These are phyloP conservation scores for Maudiozyma pseudohumilis DNA, from an alignment of 805 yeast species.

Conservation along the genomic window DNA sequence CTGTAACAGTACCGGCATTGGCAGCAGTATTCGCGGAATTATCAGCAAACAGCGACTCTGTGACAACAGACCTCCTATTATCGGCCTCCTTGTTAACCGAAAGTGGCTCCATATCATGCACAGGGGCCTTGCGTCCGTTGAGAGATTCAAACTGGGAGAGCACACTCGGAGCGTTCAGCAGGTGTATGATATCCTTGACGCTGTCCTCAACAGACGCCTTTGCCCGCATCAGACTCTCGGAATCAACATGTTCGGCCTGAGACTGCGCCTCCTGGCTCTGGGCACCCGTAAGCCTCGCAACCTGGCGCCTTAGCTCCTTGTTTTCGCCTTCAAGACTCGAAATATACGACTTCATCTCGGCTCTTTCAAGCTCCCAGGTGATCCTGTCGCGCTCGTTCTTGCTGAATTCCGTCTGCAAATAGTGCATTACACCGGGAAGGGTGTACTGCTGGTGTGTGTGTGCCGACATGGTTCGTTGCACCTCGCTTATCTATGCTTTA, in stretches of 20 bases:
- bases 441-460: slow-evolving; percentile 21
- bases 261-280: background rate
- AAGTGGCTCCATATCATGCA: slow-evolving; percentile 20
- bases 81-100: slow-evolving; percentile 12
- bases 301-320: slow-evolving; percentile 25
- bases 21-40: background rate
- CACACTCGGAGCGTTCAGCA: slow-evolving; percentile 24
- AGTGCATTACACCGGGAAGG: slow-evolving; percentile 49
- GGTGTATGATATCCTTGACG: slow-evolving; percentile 27
- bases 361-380: slow-evolving; percentile 50
- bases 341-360: slow-evolving; percentile 47
- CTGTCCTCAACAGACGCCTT: slow-evolving; percentile 25
- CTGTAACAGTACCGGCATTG: no score
- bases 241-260: background rate
- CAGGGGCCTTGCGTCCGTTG: slow-evolving; percentile 11
- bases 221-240: slow-evolving; percentile 14
- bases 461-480: slow-evolving; percentile 1
- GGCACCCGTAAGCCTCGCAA: slow-evolving; percentile 6
- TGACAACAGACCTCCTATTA: background rate
- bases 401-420: slow-evolving; percentile 53
- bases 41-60: slow-evolving; percentile 4
- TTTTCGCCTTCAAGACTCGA: slow-evolving; percentile 47
- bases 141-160: slow-evolving; percentile 18
- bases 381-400: slow-evolving; percentile 50
- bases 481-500: no score